phyloP scores from a whole-genome alignment of 148 eudicot genomes.

The Polygonum maritimum region DNA sequence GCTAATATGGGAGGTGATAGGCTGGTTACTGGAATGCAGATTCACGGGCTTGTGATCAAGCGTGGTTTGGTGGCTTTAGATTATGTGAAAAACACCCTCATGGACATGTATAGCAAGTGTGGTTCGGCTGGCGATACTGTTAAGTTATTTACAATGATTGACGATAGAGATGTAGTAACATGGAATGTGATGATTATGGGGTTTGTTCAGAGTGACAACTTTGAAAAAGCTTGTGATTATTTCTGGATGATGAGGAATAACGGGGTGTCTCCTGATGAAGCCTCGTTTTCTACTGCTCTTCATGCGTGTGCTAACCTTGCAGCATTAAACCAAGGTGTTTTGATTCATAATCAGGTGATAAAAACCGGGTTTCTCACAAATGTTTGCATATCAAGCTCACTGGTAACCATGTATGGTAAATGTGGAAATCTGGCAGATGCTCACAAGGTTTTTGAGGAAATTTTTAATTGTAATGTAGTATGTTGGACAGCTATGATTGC shows the following conservation, averaged over 20 bases:
- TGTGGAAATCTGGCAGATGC: constrained; percentile 42
- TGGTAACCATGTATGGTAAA: constrained; percentile 40
- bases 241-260: constrained; percentile 34
- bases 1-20: constrained; percentile 27
- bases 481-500: constrained; percentile 29
- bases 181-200: constrained; percentile 45
- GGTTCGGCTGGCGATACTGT: constrained; percentile 21
- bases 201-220: constrained; percentile 24
- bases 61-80: constrained; percentile 20
- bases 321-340: constrained; percentile 34
- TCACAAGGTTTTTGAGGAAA: constrained; percentile 24
- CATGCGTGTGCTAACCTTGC: constrained; percentile 33
- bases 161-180: constrained; percentile 35
- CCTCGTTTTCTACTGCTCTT: constrained; percentile 30
- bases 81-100: constrained; percentile 38
- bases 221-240: constrained; percentile 39
- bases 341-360: constrained; percentile 31
- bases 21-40: constrained; percentile 26
- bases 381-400: constrained; percentile 25
- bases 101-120: constrained; percentile 49
- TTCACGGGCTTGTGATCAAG: constrained; percentile 32
- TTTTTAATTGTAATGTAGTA: constrained; percentile 15
- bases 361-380: constrained; percentile 30
- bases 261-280: constrained; percentile 33
- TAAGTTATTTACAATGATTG: constrained; percentile 24